Evolutionary conservation across 1,284 basidiomycete genomes (phyloP).

Genomic region (Megacollybia platyphylla): DNA sequence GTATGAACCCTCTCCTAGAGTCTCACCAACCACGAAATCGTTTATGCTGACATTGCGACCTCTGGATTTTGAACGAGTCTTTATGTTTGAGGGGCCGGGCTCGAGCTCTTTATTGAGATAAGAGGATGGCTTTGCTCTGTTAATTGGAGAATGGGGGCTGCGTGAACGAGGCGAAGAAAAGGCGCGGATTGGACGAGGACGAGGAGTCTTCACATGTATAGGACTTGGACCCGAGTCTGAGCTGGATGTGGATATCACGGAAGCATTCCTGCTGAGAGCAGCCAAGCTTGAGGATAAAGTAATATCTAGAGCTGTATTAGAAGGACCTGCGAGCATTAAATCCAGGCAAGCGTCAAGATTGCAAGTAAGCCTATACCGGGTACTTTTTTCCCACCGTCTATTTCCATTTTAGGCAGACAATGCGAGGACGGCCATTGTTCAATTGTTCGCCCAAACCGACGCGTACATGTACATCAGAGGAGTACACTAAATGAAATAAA

Average conservation of each 20-base stretch:
- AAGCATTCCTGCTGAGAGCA: conserved; percentile 62
- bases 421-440: not conserved
- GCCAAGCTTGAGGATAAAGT: conserved; percentile 29
- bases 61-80: conserved; percentile 20
- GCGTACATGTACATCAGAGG: not conserved
- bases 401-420: too few species aligned
- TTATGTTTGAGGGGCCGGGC: conserved; percentile 20
- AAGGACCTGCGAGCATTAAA: not conserved
- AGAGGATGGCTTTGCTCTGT: conserved; percentile 34
- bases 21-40: conserved; percentile 61
- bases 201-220: conserved; percentile 25
- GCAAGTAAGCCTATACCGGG: too few species aligned
- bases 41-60: conserved; percentile 37
- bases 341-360: not conserved
- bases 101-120: conserved; percentile 49
- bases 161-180: conserved; percentile 54
- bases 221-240: conserved; percentile 31
- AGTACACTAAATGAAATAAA: not conserved
- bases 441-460: not conserved
- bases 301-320: conserved; percentile 16
- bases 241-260: conserved; percentile 59
- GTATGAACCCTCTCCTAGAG: conserved; percentile 70
- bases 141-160: conserved; percentile 36
- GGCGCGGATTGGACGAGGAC: conserved; percentile 45
- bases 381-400: too few species aligned